Conservation (phyloP, 164 flowering plant genomes). For the Nymphaea thermarum region DNA sequence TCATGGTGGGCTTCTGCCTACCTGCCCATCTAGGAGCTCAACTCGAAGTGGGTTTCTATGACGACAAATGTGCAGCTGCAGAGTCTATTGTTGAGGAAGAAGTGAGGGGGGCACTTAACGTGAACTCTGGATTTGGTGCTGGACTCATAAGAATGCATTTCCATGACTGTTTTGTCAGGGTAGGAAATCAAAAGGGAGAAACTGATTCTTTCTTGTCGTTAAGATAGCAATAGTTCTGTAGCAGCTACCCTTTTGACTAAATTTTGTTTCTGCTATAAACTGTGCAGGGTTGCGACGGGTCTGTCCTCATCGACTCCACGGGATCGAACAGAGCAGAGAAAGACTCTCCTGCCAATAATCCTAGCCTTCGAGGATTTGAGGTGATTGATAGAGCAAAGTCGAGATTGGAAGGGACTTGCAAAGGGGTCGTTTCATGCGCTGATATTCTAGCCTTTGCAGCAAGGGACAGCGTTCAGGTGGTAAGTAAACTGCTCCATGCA, state of each 20-base stretch:
- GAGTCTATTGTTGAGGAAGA: constrained; percentile 19
- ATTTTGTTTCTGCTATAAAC: neutral
- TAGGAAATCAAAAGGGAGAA: constrained; percentile 3
- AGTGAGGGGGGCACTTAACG: constrained; percentile 12
- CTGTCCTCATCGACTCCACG: constrained; percentile 38
- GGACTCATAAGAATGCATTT: constrained; percentile 40
- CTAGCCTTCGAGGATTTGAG: constrained; percentile 39
- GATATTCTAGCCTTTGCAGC: constrained; percentile 58
- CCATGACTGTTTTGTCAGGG: constrained; percentile 47
- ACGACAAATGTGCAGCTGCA: constrained; percentile 13
- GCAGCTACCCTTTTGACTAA: neutral
- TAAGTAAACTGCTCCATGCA: constrained; percentile 11
- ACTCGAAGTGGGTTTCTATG: constrained; percentile 31
- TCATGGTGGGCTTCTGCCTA: constrained; percentile 8
- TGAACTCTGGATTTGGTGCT: constrained; percentile 20
- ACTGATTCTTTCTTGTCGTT: neutral
- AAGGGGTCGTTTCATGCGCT: constrained; percentile 53
- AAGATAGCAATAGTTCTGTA: neutral
- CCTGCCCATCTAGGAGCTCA: constrained; percentile 21
- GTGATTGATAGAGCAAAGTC: constrained; percentile 45
- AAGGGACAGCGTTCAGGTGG: constrained; percentile 32
- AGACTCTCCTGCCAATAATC: constrained; percentile 30
- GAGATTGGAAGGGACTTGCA: constrained; percentile 30
- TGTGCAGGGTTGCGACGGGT: constrained; percentile 58
- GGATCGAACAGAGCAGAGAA: constrained; percentile 34